Evolutionary conservation across 1,139 yeast genomes (phyloP), one percentile per base, ranked within the genome.

Genomic region (Yamadazyma sp.): DNA sequence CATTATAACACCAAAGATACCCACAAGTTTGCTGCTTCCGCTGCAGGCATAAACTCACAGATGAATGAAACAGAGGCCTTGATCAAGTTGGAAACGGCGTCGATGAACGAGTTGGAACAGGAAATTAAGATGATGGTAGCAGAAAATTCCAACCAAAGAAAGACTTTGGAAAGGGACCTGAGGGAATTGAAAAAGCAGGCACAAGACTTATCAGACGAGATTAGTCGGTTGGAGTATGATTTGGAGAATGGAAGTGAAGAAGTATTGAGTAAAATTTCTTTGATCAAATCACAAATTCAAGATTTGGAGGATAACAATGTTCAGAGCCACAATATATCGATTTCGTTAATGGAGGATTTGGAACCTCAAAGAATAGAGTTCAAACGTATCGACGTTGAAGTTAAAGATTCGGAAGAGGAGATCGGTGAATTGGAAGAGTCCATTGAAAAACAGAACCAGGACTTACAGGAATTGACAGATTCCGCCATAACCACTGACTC

Each of bases 181-280:
- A 47, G 36, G 31, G 58, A 44, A 31, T 42, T 42, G 17, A 45
- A 50, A n/a, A 35, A 43, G n/a, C 46, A 58, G 31, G 51, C 54
- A 8, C 49, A 55, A 12, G 16, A 25, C 14, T 17, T 31, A 39
- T 43, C 9, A 41, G 42, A 43, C 24, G 45, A 57, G 36, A 49
- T 57, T 15, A 50, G 48, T 36, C 48, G 51, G 15, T 46, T 61
- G 8, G 67, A 69, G 20, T n/a, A 36, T n/a, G 40, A 36, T 8
- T 22, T 40, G 22, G 43, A 40, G 15, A 17, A 27, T 9, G 60
- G 58, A 22, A 73, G 65, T 22, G 64, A 61, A 42, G 69, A 65
- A 5, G 67, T 65, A 39, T 47, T 58, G 17, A 55, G 61, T n/a
- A 61, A 55, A 31, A 61, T 69, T 15, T 68, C 60, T 20, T 51